Evolutionary conservation across 2,329 filamentous ascomycete species (phyloP).

Genomic region (Colletotrichum tamarilloi): DNA sequence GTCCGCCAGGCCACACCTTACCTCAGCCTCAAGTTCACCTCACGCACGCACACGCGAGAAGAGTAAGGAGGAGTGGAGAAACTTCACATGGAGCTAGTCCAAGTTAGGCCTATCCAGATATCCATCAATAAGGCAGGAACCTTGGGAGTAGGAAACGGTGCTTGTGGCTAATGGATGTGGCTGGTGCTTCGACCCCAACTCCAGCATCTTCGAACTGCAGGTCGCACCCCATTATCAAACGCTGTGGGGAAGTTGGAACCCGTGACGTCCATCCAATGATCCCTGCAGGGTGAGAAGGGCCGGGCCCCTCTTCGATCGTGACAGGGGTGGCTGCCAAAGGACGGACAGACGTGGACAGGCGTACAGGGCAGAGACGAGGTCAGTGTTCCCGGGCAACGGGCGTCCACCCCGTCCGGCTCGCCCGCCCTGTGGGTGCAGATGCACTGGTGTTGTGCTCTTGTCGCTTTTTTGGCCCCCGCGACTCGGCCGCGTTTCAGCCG

Average conservation of each 20-base stretch:
- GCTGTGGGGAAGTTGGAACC: conserved; percentile 21
- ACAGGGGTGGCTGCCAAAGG: conserved; percentile 8
- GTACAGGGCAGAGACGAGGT: conserved; percentile 8
- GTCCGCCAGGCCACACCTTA: not conserved
- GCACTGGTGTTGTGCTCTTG: not conserved
- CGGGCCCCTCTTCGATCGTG: conserved; percentile 24
- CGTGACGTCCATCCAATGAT: conserved; percentile 29
- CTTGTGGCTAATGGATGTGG: not conserved
- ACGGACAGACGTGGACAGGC: conserved; percentile 5
- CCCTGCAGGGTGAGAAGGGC: conserved; percentile 17
- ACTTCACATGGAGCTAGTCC: not conserved
- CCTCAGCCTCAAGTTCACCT: conserved; percentile 25
- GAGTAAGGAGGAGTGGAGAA: not conserved
- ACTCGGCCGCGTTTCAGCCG: conserved; percentile 28
- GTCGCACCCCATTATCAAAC: not conserved
- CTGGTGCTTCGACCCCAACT: not conserved
- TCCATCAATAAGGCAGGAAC: too few species aligned
- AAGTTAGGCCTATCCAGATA: not conserved
- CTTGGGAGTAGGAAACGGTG: not conserved
- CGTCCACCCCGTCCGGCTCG: conserved; percentile 21
- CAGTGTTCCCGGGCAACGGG: conserved; percentile 35
- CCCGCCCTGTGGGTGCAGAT: conserved; percentile 8
- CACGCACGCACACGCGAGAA: not conserved
- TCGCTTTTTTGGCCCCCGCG: conserved; percentile 3
- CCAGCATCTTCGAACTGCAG: not conserved